Percentiles rank a stretch among this genome's conserved stretches.
Evolutionary conservation across 148 eudicot species (phyloP).

Genomic region (Linanthus parryae): DNA sequence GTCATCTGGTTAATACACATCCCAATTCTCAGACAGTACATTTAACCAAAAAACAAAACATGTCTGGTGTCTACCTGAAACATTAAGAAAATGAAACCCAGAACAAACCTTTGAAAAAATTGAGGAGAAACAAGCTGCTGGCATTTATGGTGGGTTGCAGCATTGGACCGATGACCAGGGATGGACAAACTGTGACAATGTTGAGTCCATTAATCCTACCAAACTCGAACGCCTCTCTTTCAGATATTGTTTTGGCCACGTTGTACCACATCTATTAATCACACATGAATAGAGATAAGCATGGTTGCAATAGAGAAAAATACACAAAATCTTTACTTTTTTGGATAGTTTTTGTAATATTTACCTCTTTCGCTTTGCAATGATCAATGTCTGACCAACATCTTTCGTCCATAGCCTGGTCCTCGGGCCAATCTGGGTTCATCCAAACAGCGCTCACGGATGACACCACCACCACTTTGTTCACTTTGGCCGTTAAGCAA

Average conservation of each 20-base stretch:
- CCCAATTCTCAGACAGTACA: not conserved
- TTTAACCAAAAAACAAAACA: not conserved
- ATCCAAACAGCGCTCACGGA: not conserved
- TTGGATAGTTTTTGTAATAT: too few species aligned
- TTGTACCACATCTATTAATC: constrained; percentile 6
- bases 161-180: constrained; percentile 6
- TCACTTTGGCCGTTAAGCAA: not conserved
- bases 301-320: not conserved
- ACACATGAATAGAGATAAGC: not conserved
- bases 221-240: constrained; percentile 15
- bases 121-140: constrained; percentile 7
- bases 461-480: not conserved
- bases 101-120: constrained; percentile 5
- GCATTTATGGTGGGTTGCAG: constrained; percentile 10
- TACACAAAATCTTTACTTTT: not conserved
- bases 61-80: not conserved
- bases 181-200: constrained; percentile 13
- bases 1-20: not conserved
- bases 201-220: constrained; percentile 12
- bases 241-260: constrained; percentile 8
- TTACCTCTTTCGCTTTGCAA: not conserved
- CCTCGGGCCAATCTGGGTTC: constrained; percentile 1
- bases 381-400: not conserved
- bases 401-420: not conserved
- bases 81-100: not conserved